Evolutionary conservation across 495 filamentous ascomycete genomes (phyloP).

Genomic region (Oleoguttula mirabilis): DNA sequence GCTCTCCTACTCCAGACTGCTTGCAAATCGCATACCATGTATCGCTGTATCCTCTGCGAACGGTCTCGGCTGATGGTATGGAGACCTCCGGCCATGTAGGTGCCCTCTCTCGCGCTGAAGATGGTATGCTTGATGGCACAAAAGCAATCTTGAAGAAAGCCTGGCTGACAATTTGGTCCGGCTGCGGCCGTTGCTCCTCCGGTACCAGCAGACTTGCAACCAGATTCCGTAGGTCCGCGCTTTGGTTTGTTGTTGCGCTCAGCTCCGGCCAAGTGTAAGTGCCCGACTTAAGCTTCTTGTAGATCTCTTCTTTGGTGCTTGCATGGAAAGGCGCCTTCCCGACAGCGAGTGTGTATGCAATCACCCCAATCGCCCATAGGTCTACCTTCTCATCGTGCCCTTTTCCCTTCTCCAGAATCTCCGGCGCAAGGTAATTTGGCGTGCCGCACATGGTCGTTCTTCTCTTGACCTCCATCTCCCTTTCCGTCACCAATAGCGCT

Average conservation of each 20-base stretch:
- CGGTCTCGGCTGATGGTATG: constrained; percentile 27
- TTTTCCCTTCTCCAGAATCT: constrained; percentile 77
- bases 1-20: constrained; percentile 32
- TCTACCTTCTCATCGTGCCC: constrained; percentile 91
- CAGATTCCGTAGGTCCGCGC: constrained; percentile 30
- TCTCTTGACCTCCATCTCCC: constrained; percentile 55
- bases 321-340: constrained; percentile 35
- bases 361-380: constrained; percentile 93
- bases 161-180: constrained; percentile 34
- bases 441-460: constrained; percentile 90
- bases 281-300: constrained; percentile 31
- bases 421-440: constrained; percentile 95
- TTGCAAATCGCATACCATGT: constrained; percentile 31
- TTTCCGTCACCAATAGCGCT: constrained; percentile 77
- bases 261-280: constrained; percentile 33
- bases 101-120: constrained; percentile 20
- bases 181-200: constrained; percentile 30
- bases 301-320: constrained; percentile 33
- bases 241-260: constrained; percentile 27
- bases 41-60: constrained; percentile 29
- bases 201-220: constrained; percentile 30
- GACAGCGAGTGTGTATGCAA: constrained; percentile 49
- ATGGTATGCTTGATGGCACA: constrained; percentile 28
- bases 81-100: constrained; percentile 30
- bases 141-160: constrained; percentile 32